These are phyloP conservation scores for Rhypophila decipiens DNA, from an alignment of 495 filamentous ascomycete genomes.

Conservation along the genomic window DNA sequence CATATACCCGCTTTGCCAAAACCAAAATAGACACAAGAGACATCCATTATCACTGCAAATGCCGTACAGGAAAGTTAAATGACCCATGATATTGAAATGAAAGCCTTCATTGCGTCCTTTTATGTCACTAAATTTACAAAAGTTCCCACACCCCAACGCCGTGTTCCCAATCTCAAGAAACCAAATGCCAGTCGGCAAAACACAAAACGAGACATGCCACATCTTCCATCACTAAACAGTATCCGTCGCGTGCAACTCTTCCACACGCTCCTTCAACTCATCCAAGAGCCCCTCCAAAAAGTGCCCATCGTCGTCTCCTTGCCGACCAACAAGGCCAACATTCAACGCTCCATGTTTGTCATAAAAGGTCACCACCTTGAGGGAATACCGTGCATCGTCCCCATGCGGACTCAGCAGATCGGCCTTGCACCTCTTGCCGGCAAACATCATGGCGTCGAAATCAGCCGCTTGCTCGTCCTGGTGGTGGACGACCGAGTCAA, in stretches of 20 bases:
- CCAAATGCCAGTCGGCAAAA: no score
- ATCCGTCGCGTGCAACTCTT: slow-evolving; percentile 18
- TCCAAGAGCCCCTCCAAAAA: slow-evolving; percentile 27
- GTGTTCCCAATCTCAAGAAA: neutral
- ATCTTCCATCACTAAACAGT: neutral
- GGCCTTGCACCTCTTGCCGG: slow-evolving; percentile 3
- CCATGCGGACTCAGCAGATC: slow-evolving; percentile 36
- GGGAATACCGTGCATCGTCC: slow-evolving; percentile 39
- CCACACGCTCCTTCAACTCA: slow-evolving; percentile 25
- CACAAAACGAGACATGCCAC: no score
- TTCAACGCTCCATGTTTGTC: slow-evolving; percentile 31
- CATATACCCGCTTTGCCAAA: no score
- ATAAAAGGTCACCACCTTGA: slow-evolving; percentile 38
- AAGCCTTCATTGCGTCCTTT: neutral
- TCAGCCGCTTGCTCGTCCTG: slow-evolving; percentile 38
- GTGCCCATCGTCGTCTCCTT: slow-evolving; percentile 33
- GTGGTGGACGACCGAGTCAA: slow-evolving; percentile 42
- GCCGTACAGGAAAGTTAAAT: no score
- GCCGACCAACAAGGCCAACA: slow-evolving; percentile 37
- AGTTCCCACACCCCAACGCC: neutral
- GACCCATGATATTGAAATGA: no score
- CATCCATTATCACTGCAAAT: no score
- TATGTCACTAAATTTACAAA: neutral
- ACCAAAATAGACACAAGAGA: no score
- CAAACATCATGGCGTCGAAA: slow-evolving; percentile 21